These are phyloP conservation scores for Brassica rapa DNA, from an alignment of 345 rosid species.

Conservation along the genomic window DNA sequence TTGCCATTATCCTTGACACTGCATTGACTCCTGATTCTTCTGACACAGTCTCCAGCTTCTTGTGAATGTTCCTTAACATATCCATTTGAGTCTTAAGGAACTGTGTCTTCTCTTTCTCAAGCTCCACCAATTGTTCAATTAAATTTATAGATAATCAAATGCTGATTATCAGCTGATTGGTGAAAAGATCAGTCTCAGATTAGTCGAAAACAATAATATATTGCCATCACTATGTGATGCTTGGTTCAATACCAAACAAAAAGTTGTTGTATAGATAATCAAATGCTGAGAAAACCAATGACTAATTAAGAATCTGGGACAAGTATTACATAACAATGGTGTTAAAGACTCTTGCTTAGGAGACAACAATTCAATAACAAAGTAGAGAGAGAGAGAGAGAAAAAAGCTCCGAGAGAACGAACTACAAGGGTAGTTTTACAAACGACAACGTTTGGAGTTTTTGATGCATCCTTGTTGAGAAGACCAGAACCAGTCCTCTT, in stretches of 20 bases:
- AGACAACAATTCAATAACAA: constrained; percentile 23
- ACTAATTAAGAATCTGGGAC: not conserved
- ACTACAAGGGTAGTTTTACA: not conserved
- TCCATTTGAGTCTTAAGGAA: constrained; percentile 66
- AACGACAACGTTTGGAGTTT: constrained; percentile 10
- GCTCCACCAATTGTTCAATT: constrained; percentile 60
- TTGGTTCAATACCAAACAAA: not conserved
- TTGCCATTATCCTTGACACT: constrained; percentile 2
- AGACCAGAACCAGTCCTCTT: constrained; percentile 20
- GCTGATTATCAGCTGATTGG: constrained; percentile 19
- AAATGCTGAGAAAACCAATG: not conserved
- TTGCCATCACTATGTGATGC: not conserved
- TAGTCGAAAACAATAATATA: not conserved
- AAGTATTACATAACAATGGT: not conserved
- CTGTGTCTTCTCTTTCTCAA: constrained; percentile 77
- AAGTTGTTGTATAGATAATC: not conserved
- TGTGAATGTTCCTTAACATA: constrained; percentile 48
- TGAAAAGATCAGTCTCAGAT: constrained; percentile 24
- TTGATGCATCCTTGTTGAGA: not conserved
- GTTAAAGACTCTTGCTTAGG: constrained; percentile 18
- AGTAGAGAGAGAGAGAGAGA: not conserved
- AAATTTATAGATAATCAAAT: too few relatives aligned
- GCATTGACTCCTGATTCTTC: not conserved
- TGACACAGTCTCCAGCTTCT: constrained; percentile 24
- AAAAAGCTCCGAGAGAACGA: not conserved